A percentile compares a stretch with the other conserved stretches of the same genome.
These are phyloP conservation scores for Ceratocystis diversiconidia DNA, from an alignment of 2,329 filamentous ascomycete species.

Conservation along the genomic window DNA sequence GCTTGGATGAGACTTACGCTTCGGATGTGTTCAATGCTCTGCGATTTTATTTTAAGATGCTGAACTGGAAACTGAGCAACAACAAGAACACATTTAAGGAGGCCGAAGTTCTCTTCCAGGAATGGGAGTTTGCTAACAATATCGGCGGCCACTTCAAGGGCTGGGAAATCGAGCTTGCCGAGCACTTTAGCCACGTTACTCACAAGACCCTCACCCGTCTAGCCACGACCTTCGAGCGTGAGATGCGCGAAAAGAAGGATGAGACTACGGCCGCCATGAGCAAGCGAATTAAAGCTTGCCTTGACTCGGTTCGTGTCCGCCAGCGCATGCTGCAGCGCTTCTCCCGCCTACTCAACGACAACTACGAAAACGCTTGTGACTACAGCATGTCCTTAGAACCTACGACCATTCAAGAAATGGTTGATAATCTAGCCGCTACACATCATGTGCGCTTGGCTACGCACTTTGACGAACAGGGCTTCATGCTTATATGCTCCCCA, in stretches of 20 bases:
- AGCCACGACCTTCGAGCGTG: constrained; percentile 80
- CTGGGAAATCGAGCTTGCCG: constrained; percentile 90
- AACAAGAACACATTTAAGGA: constrained; percentile 99
- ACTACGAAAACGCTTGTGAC: constrained; percentile 93
- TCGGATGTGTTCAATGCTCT: constrained; percentile 79
- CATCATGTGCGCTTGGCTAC: constrained; percentile 73
- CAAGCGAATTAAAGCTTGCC: constrained; percentile 86
- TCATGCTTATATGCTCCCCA: constrained; percentile 75
- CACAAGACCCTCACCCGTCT: constrained; percentile 82
- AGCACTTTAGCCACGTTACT: constrained; percentile 90
- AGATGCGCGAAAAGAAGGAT: constrained; percentile 70
- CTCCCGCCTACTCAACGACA: constrained; percentile 74
- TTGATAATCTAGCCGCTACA: constrained; percentile 64
- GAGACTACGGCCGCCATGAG: constrained; percentile 82
- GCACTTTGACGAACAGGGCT: constrained; percentile 55
- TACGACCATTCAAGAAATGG: constrained; percentile 58
- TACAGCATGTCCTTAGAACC: constrained; percentile 66
- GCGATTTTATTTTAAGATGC: constrained; percentile 96
- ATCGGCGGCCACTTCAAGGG: constrained; percentile 83
- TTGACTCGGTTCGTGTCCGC: constrained; percentile 90
- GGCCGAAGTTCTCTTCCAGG: constrained; percentile 88
- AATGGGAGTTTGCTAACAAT: constrained; percentile 95
- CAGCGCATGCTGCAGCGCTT: constrained; percentile 96
- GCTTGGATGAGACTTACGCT: constrained; percentile 94
- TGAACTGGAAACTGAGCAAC: constrained; percentile 92